Evolutionary conservation across 306 rosid genomes (phyloP).

Genomic region (Vigna reflexopilosa): DNA sequence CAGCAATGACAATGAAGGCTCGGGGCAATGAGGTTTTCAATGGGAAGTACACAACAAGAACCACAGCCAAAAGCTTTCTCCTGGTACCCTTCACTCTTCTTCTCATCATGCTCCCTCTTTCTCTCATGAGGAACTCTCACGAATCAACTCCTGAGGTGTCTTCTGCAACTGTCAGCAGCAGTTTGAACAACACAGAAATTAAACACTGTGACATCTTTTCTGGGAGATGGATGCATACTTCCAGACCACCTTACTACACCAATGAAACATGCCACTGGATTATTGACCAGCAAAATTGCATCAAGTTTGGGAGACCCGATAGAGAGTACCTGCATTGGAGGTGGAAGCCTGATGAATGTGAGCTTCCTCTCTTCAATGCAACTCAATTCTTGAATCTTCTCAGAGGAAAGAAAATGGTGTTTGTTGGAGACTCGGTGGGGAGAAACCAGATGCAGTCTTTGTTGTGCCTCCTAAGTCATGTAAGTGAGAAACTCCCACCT

Average conservation of each 20-base stretch:
- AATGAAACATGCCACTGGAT: constrained; percentile 66
- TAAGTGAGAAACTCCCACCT: constrained; percentile 36
- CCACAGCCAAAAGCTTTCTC: constrained; percentile 36
- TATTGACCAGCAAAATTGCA: constrained; percentile 76
- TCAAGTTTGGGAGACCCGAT: constrained; percentile 83
- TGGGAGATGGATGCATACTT: constrained; percentile 77
- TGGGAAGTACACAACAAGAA: constrained; percentile 53
- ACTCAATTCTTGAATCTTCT: constrained; percentile 69
- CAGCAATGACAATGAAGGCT: constrained; percentile 69
- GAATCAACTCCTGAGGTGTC: constrained; percentile 47
- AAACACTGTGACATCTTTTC: constrained; percentile 62
- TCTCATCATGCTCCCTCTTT: constrained; percentile 55
- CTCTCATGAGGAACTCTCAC: constrained; percentile 48
- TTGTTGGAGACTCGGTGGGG: constrained; percentile 91
- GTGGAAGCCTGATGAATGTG: constrained; percentile 90
- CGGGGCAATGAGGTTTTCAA: constrained; percentile 45
- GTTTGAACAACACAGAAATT: constrained; percentile 26
- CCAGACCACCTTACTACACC: constrained; percentile 65
- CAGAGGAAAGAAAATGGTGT: constrained; percentile 75
- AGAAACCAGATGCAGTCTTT: constrained; percentile 86
- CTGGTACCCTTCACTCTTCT: constrained; percentile 50
- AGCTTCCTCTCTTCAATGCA: constrained; percentile 76
- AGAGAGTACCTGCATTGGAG: constrained; percentile 74
- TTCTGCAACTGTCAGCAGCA: constrained; percentile 1
- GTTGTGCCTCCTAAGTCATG: constrained; percentile 70